These are phyloP conservation scores for Orbilia javanica DNA, from an alignment of 2,329 filamentous ascomycete species.

Conservation along the genomic window DNA sequence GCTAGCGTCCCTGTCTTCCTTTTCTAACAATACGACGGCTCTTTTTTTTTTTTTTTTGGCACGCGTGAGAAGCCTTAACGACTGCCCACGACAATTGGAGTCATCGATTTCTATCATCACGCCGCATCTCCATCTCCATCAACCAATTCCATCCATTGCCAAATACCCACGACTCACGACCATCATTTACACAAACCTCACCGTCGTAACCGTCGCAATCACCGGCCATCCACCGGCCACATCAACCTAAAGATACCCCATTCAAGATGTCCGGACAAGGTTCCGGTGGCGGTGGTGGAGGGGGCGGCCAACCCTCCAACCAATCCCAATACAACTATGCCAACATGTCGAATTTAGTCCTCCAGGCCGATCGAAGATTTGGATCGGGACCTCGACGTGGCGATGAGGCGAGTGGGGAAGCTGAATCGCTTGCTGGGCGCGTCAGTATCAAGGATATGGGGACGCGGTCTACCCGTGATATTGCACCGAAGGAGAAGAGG, in stretches of 20 bases:
- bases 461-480: slow-evolving; percentile 80
- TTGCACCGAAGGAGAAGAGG: slow-evolving; percentile 80
- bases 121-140: not conserved
- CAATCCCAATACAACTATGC: slow-evolving; percentile 99
- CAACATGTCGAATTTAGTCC: slow-evolving; percentile 99
- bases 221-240: slow-evolving; percentile 4
- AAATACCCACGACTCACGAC: not conserved
- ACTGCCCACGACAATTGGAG: not conserved
- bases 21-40: not conserved
- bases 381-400: slow-evolving; percentile 79
- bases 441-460: slow-evolving; percentile 97
- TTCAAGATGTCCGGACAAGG: slow-evolving; percentile 71
- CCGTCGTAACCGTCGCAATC: not conserved
- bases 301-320: slow-evolving; percentile 74
- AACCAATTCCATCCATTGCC: not conserved
- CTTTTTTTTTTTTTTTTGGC: not conserved
- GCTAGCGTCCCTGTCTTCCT: not conserved
- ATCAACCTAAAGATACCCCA: not conserved
- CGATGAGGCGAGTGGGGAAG: slow-evolving; percentile 96
- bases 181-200: not conserved
- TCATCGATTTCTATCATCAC: not conserved
- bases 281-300: slow-evolving; percentile 21
- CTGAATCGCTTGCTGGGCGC: slow-evolving; percentile 93
- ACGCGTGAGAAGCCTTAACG: not conserved
- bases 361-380: slow-evolving; percentile 98